phyloP scores from a whole-genome alignment of 768 basidiomycete genomes.

The Trametes punicea region DNA sequence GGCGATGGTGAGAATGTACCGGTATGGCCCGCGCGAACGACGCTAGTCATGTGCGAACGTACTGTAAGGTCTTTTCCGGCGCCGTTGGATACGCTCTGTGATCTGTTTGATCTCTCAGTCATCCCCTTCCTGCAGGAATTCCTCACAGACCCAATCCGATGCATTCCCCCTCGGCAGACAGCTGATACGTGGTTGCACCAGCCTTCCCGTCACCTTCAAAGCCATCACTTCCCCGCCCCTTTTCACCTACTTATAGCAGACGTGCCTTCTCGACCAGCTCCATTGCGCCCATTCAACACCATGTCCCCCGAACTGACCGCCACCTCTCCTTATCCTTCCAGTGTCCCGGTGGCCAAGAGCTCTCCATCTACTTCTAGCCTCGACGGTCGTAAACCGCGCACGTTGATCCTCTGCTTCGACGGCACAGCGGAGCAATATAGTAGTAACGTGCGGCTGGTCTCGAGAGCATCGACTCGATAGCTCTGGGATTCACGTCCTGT shows the following conservation, averaged over 20 bases:
- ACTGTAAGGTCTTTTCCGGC: neutral
- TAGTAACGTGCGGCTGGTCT: constrained; percentile 35
- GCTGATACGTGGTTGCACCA: too few relatives aligned
- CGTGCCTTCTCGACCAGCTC: neutral
- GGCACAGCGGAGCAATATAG: constrained; percentile 58
- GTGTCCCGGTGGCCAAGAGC: neutral
- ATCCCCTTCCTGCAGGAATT: too few relatives aligned
- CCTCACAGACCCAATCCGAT: neutral
- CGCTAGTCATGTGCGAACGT: constrained; percentile 12
- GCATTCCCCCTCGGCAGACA: too few relatives aligned
- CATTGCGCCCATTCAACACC: neutral
- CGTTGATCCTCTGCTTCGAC: constrained; percentile 67
- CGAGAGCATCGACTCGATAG: neutral
- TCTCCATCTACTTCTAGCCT: neutral
- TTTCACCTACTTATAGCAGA: neutral
- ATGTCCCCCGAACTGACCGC: neutral
- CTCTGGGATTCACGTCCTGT: neutral
- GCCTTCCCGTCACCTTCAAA: neutral
- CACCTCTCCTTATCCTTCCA: neutral
- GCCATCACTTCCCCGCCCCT: neutral
- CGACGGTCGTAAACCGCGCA: constrained; percentile 31
- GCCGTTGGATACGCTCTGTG: neutral
- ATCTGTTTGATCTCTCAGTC: too few relatives aligned
- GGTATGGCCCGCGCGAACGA: neutral
- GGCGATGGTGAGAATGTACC: neutral